phyloP scores from a whole-genome alignment of 2,329 filamentous ascomycete species.

The Fusarium chuoi region DNA sequence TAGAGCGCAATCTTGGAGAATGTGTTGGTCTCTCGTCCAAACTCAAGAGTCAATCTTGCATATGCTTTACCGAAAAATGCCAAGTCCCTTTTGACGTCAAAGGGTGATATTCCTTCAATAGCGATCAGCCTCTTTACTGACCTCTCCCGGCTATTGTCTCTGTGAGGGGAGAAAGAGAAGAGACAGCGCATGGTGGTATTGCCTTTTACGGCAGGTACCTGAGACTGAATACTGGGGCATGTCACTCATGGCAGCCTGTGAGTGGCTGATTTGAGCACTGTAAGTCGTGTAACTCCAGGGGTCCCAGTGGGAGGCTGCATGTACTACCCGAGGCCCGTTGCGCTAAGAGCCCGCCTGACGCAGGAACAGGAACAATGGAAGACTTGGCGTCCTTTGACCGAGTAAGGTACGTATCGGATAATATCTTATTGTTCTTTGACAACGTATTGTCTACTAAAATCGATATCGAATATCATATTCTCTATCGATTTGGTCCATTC shows the following conservation, averaged over 20 bases:
- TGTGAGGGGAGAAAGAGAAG: neutral
- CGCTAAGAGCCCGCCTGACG: constrained; percentile 37
- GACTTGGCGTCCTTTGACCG: constrained; percentile 2
- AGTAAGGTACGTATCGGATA: neutral
- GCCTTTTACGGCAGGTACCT: constrained; percentile 29
- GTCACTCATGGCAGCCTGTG: constrained; percentile 12
- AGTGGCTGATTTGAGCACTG: constrained; percentile 8
- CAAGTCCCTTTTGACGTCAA: constrained; percentile 14
- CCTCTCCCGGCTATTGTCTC: neutral
- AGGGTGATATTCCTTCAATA: neutral
- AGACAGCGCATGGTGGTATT: neutral
- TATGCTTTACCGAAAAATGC: neutral
- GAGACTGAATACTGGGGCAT: constrained; percentile 5
- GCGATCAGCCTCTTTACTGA: neutral
- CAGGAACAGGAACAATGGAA: constrained; percentile 42
- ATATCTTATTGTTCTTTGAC: neutral
- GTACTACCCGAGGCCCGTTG: constrained; percentile 30
- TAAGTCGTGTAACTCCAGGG: constrained; percentile 13
- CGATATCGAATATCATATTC: neutral
- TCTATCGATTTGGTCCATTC: neutral
- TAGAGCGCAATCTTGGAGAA: constrained; percentile 23
- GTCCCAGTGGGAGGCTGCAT: constrained; percentile 21
- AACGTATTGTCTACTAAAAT: neutral
- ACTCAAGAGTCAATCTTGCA: neutral
- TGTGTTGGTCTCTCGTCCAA: neutral